phyloP scores from a whole-genome alignment of 2,329 filamentous ascomycete species.

The Didymella glomerata region DNA sequence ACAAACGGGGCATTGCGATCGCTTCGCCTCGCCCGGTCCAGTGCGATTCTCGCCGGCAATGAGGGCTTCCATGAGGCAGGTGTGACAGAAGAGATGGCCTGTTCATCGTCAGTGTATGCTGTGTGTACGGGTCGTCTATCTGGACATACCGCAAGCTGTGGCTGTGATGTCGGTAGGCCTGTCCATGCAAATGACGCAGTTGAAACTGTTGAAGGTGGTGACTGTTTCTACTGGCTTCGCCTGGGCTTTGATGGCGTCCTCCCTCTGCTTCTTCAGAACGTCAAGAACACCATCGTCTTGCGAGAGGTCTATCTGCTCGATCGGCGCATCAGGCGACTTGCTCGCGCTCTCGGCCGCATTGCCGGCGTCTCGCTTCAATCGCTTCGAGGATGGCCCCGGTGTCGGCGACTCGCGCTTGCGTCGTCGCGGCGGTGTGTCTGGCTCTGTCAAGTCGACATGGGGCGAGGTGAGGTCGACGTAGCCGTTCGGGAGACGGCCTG shows the following conservation, averaged over 20 bases:
- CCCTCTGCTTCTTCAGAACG: conserved; percentile 61
- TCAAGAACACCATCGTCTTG: conserved; percentile 55
- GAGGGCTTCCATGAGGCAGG: conserved; percentile 68
- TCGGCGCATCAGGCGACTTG: conserved; percentile 28
- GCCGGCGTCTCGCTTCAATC: conserved; percentile 35
- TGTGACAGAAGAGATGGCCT: conserved; percentile 72
- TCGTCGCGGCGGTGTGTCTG: conserved; percentile 34
- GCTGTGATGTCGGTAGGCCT: conserved; percentile 66
- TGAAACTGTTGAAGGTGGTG: conserved; percentile 58
- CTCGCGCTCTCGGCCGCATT: conserved; percentile 5
- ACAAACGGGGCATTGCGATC: conserved; percentile 59
- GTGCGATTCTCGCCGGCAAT: conserved; percentile 63
- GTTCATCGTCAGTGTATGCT: too few species aligned
- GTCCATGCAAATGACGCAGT: conserved; percentile 72
- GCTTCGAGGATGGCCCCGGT: conserved; percentile 46
- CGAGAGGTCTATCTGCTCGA: conserved; percentile 62
- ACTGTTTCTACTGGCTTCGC: conserved; percentile 50
- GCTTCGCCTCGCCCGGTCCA: conserved; percentile 53
- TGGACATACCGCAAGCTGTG: conserved; percentile 67
- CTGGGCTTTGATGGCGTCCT: conserved; percentile 61
- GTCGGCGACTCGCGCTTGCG: conserved; percentile 34
- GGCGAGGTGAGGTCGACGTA: conserved; percentile 49
- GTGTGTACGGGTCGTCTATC: too few species aligned
- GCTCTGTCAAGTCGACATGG: conserved; percentile 20
- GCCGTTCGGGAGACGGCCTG: conserved; percentile 44